Base-by-base conservation (phyloP, 1,284 basidiomycete genomes). In the Trichosporon inkin region DNA sequence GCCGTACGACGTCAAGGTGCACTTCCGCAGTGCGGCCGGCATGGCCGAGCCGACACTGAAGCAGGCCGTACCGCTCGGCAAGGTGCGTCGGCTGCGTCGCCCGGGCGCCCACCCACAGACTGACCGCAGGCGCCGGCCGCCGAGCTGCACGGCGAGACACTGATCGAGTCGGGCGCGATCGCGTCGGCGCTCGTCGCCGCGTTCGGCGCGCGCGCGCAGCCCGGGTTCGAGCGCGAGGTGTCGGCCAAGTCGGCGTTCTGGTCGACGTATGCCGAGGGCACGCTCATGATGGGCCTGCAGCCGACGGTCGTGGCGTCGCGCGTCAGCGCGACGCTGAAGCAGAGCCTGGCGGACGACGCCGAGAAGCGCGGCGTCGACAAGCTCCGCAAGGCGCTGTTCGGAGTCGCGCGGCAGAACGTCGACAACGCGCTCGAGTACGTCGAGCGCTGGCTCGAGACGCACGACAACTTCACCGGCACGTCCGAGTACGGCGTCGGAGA, bases 131-230 rank as follows among this genome's bases (percentile, higher is more conserved):
- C 72, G 0, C 75, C 75, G 2, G 66, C 67, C 0, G 38, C 75
- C 14, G 55, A 60, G 34, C 51, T 75, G 11, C 67, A 77, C 61
- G 68, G 64, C 16, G 49, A 66, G 28, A 52, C 60, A 4, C 52
- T 73, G 41, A 67, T 66, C 17, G 75, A 77, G 60, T 73, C 71
- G 5, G 73, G 66, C 7, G 68, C 62, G 28, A 75, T 77, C 56
- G 60, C 72, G 41, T 62, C 68, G 51, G 53, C 63, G 6, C 44
- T 63, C 19, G 38, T 71, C 34, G 63, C 62, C 36, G 70, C 71
- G 58, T 72, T 68, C 17, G 71, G 65, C 13, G 70, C 61, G 39
- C 70, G 71, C 51, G 58, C 71, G 38, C 65, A 67, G 6, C 16
- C 53, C 6, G 22, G 24, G 11, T 60, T 73, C 8, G 70, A 74